These are phyloP conservation scores for Lasiodiplodia sp. DNA, from an alignment of 2,329 filamentous ascomycete species.

Conservation along the genomic window DNA sequence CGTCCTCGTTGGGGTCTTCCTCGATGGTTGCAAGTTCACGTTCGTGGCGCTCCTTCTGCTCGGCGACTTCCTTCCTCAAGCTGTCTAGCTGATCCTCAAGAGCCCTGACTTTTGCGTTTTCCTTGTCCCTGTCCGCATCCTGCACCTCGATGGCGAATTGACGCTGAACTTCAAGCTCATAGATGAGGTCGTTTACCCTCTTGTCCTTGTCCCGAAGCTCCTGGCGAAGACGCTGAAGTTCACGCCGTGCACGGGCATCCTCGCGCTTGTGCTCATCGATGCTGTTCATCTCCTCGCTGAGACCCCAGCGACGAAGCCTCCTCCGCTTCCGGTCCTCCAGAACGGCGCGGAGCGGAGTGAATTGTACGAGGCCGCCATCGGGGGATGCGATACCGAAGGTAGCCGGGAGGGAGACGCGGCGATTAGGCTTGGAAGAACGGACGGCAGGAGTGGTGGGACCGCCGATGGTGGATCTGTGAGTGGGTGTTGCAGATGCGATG, in stretches of 20 bases:
- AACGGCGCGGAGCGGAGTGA: conserved; percentile 43
- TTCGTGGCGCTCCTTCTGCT: conserved; percentile 37
- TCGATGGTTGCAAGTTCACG: conserved; percentile 22
- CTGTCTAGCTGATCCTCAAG: conserved; percentile 41
- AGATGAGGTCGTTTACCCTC: conserved; percentile 39
- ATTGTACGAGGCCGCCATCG: conserved; percentile 38
- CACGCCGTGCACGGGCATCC: conserved; percentile 42
- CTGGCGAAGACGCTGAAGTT: conserved; percentile 45
- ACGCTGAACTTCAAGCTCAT: conserved; percentile 47
- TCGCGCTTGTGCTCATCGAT: conserved; percentile 48
- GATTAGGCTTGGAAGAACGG: conserved; percentile 18
- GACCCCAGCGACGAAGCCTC: conserved; percentile 50
- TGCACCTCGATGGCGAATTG: conserved; percentile 50
- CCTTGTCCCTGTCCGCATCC: conserved; percentile 44
- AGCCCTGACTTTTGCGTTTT: conserved; percentile 40
- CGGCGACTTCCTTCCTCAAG: conserved; percentile 43
- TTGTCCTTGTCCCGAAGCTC: conserved; percentile 47
- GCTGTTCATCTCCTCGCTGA: conserved; percentile 50
- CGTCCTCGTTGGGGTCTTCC: conserved; percentile 33
- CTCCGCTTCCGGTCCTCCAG: conserved; percentile 44
- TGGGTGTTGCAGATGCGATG: conserved; percentile 32
- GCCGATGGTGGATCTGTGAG: conserved; percentile 5
- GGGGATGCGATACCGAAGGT: conserved; percentile 23
- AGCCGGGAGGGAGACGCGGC: conserved; percentile 25
- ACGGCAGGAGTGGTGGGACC: not conserved